Conservation (phyloP, 1,139 yeast species). For the Protomyces arabidopsidicola region DNA sequence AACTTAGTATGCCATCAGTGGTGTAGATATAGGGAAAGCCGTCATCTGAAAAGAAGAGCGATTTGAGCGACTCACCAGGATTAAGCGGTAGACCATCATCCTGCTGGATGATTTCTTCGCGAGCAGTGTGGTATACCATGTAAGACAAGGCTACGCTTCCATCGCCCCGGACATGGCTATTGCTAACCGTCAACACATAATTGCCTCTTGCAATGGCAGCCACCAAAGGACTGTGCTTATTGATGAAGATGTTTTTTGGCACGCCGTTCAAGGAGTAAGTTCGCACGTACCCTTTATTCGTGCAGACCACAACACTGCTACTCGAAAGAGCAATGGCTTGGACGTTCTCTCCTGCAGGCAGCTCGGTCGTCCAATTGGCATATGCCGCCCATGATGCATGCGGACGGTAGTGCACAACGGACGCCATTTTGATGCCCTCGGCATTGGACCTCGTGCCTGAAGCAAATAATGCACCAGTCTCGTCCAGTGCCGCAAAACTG, state of each 20-base stretch:
- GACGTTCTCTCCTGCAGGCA: constrained; percentile 43
- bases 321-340: constrained; percentile 53
- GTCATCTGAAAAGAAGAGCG: constrained; percentile 73
- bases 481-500: constrained; percentile 70
- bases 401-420: constrained; percentile 45
- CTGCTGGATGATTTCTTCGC: constrained; percentile 42
- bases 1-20: constrained; percentile 64
- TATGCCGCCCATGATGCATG: constrained; percentile 41
- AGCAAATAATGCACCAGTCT: constrained; percentile 33
- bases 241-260: constrained; percentile 49
- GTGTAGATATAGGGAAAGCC: constrained; percentile 87
- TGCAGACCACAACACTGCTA: constrained; percentile 49
- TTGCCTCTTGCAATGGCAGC: constrained; percentile 52
- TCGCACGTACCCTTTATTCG: constrained; percentile 56
- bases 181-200: constrained; percentile 46
- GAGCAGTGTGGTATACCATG: constrained; percentile 42
- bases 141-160: constrained; percentile 37
- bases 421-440: constrained; percentile 18
- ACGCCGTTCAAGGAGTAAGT: constrained; percentile 55
- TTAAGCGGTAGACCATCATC: constrained; percentile 41
- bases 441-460: constrained; percentile 13
- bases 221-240: constrained; percentile 49
- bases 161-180: constrained; percentile 32
- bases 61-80: constrained; percentile 40
- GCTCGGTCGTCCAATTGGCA: constrained; percentile 40